Base-by-base conservation (phyloP, 768 basidiomycete genomes). In the Sarcodon sp. region DNA sequence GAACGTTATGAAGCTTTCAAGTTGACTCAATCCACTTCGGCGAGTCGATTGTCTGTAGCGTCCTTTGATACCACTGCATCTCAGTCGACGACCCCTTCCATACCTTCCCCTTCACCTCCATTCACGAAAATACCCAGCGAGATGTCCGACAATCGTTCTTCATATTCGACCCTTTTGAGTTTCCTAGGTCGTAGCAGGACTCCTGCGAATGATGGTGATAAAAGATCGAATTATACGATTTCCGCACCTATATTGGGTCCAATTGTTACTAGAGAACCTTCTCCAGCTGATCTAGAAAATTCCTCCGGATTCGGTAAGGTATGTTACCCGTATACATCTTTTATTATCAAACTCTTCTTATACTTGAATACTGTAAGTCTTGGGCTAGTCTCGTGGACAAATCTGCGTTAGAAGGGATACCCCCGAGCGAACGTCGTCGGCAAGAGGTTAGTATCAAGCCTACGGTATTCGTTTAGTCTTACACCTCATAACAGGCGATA, bases 321-420 rank as follows among this genome's bases (percentile, higher is more conserved):
- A 57, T 50, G 71, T 65, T 46, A 47, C 50, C 11, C 48, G 47
- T 32, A 51, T 21, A 49, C 16, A 12, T 35, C 31, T 36, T 7
- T 44, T 41, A 35, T 27, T 18, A 16, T 50, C 16, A 36, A 27
- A 34, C 46, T 38, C 37, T 43, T 38, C 16, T 7, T 27, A 5
- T 45, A 36, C 44, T 45, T 49, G 49, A 11, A 50, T 32, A 34
- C 35, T 32, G 39, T 51, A 18, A 91, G 77, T 91, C 90, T 0
- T 98, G 94, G 94, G 82, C 88, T 7, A 94, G 91, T 61, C 66
- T 97, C 45, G 83, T 97, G 0, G 87, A 96, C 56, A 80, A 80
- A 53, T 76, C 80, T 33, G 89, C 87, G 0, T 62, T 97, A 16
- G 84, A 84, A 32, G 88, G 78, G 6, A 82, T 97, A 39, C 85